Conservation (phyloP, 129 eudicot species). For the Escallonia rubra region DNA sequence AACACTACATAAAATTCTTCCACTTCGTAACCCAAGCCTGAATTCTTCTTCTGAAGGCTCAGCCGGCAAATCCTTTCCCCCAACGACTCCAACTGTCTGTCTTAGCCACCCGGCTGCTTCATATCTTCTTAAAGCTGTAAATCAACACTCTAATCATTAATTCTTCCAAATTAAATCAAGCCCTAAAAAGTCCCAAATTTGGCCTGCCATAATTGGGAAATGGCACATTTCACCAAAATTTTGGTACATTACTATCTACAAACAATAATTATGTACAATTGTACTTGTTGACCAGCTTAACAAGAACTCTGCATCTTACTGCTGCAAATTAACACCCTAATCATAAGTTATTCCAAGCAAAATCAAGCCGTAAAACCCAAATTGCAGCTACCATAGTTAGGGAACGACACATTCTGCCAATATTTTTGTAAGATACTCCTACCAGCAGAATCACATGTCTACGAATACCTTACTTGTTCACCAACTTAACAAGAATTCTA, state of each 20-base stretch:
- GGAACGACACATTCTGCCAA: neutral
- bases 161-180: neutral
- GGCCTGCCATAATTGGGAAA: neutral
- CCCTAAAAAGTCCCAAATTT: neutral
- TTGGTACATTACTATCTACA: too few relatives aligned
- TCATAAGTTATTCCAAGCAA: neutral
- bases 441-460: neutral
- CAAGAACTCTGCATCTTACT: neutral
- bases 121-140: conserved; percentile 71
- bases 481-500: neutral
- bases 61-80: conserved; percentile 85
- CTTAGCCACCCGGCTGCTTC: conserved; percentile 88
- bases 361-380: neutral
- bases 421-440: neutral
- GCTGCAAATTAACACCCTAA: conserved; percentile 5
- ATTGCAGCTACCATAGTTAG: neutral
- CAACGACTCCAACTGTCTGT: conserved; percentile 69
- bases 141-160: conserved; percentile 12
- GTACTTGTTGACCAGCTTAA: too few relatives aligned
- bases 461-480: neutral
- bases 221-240: too few relatives aligned
- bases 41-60: conserved; percentile 90
- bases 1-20: conserved; percentile 73
- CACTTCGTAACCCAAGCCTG: conserved; percentile 78
- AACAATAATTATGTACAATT: too few relatives aligned